Base-by-base conservation (phyloP, 2,329 filamentous ascomycete species). In the Botrytis elliptica region DNA sequence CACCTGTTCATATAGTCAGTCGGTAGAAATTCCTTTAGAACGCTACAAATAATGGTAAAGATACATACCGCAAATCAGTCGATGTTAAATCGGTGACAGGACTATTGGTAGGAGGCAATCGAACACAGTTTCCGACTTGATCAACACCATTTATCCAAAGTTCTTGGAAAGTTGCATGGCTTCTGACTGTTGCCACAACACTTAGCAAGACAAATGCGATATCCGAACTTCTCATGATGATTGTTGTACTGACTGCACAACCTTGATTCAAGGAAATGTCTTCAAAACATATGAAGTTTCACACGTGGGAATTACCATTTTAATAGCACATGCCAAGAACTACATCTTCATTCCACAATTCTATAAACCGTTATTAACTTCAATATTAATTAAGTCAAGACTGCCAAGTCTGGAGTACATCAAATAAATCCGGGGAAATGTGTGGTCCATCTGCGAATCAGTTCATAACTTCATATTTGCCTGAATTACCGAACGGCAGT, bases 1-100 rank as follows among this genome's bases (percentile, higher is more conserved):
- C 87, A 89, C 76, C 84, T 83, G 70, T 88, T 84, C 22, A 33
- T 16, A 42, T 40, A 5, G 20, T 71, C 29, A 55, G 57, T 33
- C 25, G 25, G 22, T 12, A 60, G 18, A 9, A 36, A 22, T 25
- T 22, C 25, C 33, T 38, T 12, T 9, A 59, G 1, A 20, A 36
- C 3, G 29, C 29, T 22, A 36, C 20, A 29, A 25, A 38, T 9
- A 22, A 38, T 38, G 18, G 18, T 36, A 10, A 33, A n/a, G 29
- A n/a, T 33, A 16, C 49, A 22, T 67, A 72, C 70, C 63, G 60
- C n/a, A 71, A 64, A 79, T 85, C 84, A 71, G 83, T 81, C 62
- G 84, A 85, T 65, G 78, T 84, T 59, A 88, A 86, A 75, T 84
- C 82, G 20, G 83, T 84, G 9, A 89, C 83, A 6, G 87, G 87